Evolutionary conservation across 352 stramenopile genomes (phyloP), one percentile per base, ranked within the genome.

Genomic region (Aphanomyces stellatus): DNA sequence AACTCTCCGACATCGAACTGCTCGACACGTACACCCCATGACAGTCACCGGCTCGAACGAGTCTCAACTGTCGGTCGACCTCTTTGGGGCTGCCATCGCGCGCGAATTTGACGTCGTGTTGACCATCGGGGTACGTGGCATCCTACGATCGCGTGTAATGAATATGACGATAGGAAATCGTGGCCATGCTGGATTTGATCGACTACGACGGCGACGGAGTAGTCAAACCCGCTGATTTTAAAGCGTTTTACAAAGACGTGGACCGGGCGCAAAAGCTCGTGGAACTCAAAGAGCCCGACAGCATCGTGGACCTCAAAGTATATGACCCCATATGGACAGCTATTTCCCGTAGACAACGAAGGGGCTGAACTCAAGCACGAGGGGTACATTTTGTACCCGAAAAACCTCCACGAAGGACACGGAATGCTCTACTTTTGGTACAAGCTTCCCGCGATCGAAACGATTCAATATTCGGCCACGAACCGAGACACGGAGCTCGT

Each of bases 1-100:
- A 78, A 4, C 68, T 93, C 25, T 87, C 79, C 1, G 84, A 93
- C 53, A 91, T 88, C 62, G 84, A 93, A 59, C 85, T 91, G 17
- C 73, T 76, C 22, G 84, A 93, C 48, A 88, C 75, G 3, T 93
- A 91, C 82, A 82, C 13, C 74, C 82, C 31, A 60, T 93, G 30
- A 69, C 75, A 1, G 73, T 65, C 42, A 27, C 62, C 1, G 78
- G 79, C 19, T 66, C 71, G 17, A 75, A 65, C 4, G 74, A 70
- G 31, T 51, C 33, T 2, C n/a, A 49, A 10, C 75, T 93, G 53
- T 74, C 78, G 4, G 71, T 76, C 0, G 80, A 88, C 25, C 70
- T 90, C 1, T 77, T 93, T 34, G 81, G 90, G 27, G 70, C 76
- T 0, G 76, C 82, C 1, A 78, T 93, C 19, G 76, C 80, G 53